These are phyloP conservation scores for Psilocybe sp. DNA, from an alignment of 768 basidiomycete genomes.

Conservation along the genomic window DNA sequence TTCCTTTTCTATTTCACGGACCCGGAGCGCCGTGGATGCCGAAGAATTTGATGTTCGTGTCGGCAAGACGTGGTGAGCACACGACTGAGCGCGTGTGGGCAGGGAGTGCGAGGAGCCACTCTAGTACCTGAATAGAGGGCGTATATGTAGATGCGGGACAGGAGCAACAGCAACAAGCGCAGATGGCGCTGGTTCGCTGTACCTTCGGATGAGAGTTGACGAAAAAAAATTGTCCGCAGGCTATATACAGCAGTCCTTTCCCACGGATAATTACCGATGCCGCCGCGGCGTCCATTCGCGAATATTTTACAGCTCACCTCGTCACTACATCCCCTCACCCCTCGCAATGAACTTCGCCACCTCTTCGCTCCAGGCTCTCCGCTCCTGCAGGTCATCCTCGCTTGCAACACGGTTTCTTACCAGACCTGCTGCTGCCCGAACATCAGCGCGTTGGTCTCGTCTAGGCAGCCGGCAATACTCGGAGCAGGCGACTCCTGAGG, in stretches of 20 bases:
- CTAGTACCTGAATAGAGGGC: not conserved
- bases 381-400: conserved; percentile 57
- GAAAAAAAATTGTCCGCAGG: conserved; percentile 4
- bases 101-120: not conserved
- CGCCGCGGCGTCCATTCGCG: conserved; percentile 14
- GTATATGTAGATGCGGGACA: not conserved
- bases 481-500: conserved; percentile 41
- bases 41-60: conserved; percentile 6
- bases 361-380: conserved; percentile 49
- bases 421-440: conserved; percentile 33
- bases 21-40: conserved; percentile 14
- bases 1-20: conserved; percentile 15
- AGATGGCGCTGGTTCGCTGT: too few relatives aligned
- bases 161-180: too few relatives aligned
- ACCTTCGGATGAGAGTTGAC: not conserved
- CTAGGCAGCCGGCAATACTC: conserved; percentile 53
- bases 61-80: too few relatives aligned
- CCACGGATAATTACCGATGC: conserved; percentile 9
- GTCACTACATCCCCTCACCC: conserved; percentile 9
- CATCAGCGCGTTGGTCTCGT: conserved; percentile 22
- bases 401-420: conserved; percentile 37
- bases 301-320: conserved; percentile 2
- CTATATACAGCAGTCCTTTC: conserved; percentile 6
- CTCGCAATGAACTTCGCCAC: conserved; percentile 47
- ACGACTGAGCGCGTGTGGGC: not conserved